Evolutionary conservation across 768 basidiomycete species (phyloP).

Genomic region (Mycena alexandri): DNA sequence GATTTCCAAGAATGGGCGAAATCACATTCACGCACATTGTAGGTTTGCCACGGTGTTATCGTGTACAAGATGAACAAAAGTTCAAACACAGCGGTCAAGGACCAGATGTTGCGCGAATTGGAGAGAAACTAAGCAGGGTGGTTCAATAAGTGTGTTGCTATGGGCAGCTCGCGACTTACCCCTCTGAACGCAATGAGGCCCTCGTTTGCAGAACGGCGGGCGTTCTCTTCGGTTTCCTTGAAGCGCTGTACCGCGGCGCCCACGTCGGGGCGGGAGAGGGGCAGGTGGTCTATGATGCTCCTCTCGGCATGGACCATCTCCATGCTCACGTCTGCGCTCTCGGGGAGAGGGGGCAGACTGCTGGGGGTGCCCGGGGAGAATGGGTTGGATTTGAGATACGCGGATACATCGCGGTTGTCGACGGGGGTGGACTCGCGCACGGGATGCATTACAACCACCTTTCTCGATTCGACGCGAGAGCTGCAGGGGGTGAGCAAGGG

Average conservation of each 20-base stretch:
- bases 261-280: conserved; percentile 47
- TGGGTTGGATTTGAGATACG: conserved; percentile 60
- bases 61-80: conserved; percentile 63
- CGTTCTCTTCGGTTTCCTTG: conserved; percentile 49
- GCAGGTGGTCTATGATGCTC: conserved; percentile 53
- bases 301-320: conserved; percentile 44
- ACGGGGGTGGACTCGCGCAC: conserved; percentile 62
- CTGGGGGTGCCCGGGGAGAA: conserved; percentile 58
- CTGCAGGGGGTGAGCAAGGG: conserved; percentile 32
- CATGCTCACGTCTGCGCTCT: conserved; percentile 48
- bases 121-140: conserved; percentile 65
- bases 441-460: conserved; percentile 44
- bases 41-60: conserved; percentile 66
- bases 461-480: conserved; percentile 47
- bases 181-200: conserved; percentile 52
- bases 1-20: background rate
- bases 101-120: conserved; percentile 73
- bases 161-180: conserved; percentile 33
- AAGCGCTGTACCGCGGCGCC: conserved; percentile 48
- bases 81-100: conserved; percentile 66
- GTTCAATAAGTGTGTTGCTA: conserved; percentile 22
- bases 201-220: conserved; percentile 52
- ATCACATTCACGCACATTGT: conserved; percentile 51
- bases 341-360: conserved; percentile 54
- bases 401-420: conserved; percentile 67